A percentile compares a stretch with the other conserved stretches of the same genome.
Conservation (phyloP, 306 rosid genomes). For the Cicer chorassanicum region DNA sequence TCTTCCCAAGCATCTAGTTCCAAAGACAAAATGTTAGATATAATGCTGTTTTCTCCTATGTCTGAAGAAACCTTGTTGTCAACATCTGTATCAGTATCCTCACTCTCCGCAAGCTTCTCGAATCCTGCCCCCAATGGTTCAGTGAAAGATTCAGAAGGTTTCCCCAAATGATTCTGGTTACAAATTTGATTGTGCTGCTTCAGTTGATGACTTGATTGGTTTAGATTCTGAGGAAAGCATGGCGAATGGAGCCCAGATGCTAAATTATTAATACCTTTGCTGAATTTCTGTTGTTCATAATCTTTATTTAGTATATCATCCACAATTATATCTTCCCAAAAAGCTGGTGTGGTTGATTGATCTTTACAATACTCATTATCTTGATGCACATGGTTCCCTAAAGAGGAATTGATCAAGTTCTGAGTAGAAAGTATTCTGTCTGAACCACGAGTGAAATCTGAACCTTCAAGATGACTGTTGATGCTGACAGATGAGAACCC, state of each 20-base stretch:
- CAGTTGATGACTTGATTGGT: conserved; percentile 40
- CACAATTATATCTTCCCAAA: conserved; percentile 53
- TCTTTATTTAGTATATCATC: conserved; percentile 47
- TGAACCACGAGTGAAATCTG: conserved; percentile 39
- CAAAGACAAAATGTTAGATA: conserved; percentile 57
- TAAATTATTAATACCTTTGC: conserved; percentile 34
- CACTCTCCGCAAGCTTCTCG: conserved; percentile 40
- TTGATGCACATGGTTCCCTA: conserved; percentile 44
- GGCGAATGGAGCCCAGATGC: conserved; percentile 41
- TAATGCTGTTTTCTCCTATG: conserved; percentile 58
- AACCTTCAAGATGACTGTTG: conserved; percentile 44
- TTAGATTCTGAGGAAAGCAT: conserved; percentile 41
- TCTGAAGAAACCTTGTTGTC: conserved; percentile 48
- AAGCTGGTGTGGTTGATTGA: conserved; percentile 50
- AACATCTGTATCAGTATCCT: conserved; percentile 31
- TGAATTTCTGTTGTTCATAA: conserved; percentile 29
- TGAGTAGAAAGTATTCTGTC: conserved; percentile 25
- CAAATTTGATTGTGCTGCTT: conserved; percentile 48
- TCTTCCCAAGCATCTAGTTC: conserved; percentile 60
- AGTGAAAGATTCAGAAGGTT: conserved; percentile 34
- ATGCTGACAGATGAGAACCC: conserved; percentile 48
- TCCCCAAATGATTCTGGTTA: conserved; percentile 42
- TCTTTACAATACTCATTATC: conserved; percentile 42
- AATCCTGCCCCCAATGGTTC: conserved; percentile 36
- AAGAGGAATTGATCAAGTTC: conserved; percentile 38